These are phyloP conservation scores for Termitomyces sp. DNA, from an alignment of 1,284 basidiomycete genomes.

Conservation along the genomic window DNA sequence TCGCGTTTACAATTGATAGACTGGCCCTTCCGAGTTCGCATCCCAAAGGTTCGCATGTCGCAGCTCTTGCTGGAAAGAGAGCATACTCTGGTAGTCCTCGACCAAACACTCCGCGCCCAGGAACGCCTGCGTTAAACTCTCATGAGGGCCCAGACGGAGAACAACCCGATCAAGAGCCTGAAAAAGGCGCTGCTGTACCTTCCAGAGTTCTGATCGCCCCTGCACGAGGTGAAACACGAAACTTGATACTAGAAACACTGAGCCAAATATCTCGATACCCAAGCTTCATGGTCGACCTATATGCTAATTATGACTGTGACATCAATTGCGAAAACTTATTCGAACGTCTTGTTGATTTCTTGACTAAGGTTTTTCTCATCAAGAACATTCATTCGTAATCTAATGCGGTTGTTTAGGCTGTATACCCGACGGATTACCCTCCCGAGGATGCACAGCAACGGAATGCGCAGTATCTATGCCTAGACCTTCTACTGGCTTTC, in stretches of 20 bases:
- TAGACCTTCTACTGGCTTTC: constrained; percentile 86
- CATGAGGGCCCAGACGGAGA: constrained; percentile 37
- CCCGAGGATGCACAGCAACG: constrained; percentile 66
- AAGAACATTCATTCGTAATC: not conserved
- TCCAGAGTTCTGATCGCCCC: constrained; percentile 61
- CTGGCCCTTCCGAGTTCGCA: constrained; percentile 56
- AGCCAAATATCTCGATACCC: constrained; percentile 76
- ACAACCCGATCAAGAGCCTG: constrained; percentile 32
- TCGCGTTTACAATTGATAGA: constrained; percentile 91
- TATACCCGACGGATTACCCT: constrained; percentile 63
- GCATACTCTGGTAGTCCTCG: constrained; percentile 17
- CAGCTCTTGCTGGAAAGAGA: constrained; percentile 24
- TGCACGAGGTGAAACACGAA: constrained; percentile 84
- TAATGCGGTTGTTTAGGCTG: constrained; percentile 46
- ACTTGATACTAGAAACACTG: constrained; percentile 87
- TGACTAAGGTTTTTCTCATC: constrained; percentile 62
- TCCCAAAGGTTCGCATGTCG: constrained; percentile 19
- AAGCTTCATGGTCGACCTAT: constrained; percentile 93
- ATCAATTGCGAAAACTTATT: constrained; percentile 96
- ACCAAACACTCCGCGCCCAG: constrained; percentile 50
- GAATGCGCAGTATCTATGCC: constrained; percentile 80
- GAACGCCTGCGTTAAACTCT: constrained; percentile 49
- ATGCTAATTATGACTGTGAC: constrained; percentile 96
- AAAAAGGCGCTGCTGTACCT: constrained; percentile 49
- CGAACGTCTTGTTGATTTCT: constrained; percentile 85